Evolutionary conservation across 306 rosid species (phyloP).

Genomic region (Dalbergia cochinchinensis): DNA sequence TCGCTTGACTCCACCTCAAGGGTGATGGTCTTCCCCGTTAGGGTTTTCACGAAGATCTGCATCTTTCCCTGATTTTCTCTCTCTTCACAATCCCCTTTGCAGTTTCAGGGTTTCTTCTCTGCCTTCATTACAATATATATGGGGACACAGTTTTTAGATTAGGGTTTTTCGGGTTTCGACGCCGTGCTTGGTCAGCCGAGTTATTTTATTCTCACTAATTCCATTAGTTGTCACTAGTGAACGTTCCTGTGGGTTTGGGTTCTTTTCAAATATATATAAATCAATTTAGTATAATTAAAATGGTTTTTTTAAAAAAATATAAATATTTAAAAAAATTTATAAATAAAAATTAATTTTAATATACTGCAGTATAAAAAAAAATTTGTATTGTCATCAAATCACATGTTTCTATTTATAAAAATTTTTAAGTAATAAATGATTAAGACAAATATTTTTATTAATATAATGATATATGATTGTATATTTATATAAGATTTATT

Average conservation of each 20-base stretch:
- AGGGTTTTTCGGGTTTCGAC: conserved; percentile 43
- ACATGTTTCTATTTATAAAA: no score
- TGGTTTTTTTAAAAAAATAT: no score
- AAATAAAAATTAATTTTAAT: no score
- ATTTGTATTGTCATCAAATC: no score
- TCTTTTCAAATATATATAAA: no score
- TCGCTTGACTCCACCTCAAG: conserved; percentile 99
- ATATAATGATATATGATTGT: no score
- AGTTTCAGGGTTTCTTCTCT: conserved; percentile 30
- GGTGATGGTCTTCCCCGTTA: conserved; percentile 97
- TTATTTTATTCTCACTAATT: conserved; percentile 2
- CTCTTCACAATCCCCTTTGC: neutral
- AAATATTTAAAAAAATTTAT: no score
- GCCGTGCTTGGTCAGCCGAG: conserved; percentile 5
- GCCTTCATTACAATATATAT: neutral
- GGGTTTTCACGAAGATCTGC: conserved; percentile 99
- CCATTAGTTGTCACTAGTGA: neutral
- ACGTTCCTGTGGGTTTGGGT: neutral
- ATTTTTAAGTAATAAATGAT: no score
- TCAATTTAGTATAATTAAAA: no score
- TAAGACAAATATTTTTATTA: no score
- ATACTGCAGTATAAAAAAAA: no score
- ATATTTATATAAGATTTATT: no score
- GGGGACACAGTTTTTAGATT: neutral
- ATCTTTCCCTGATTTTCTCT: conserved; percentile 47